phyloP scores from a whole-genome alignment of 1,284 basidiomycete species.

The Cutaneotrichosporon curvatum region DNA sequence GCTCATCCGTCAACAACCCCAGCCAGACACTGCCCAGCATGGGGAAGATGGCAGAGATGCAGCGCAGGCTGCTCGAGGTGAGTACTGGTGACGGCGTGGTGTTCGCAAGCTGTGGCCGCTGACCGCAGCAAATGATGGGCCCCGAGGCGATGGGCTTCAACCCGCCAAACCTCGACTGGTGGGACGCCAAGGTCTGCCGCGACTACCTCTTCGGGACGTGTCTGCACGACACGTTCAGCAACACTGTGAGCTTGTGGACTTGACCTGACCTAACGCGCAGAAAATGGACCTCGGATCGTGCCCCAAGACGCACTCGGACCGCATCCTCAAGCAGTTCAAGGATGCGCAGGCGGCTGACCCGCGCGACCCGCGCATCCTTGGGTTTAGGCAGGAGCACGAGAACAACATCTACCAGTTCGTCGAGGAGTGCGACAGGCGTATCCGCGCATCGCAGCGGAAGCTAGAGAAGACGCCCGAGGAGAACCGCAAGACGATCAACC shows the following conservation, averaged over 20 bases:
- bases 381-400: constrained; percentile 91
- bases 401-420: constrained; percentile 91
- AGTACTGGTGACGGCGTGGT: constrained; percentile 12
- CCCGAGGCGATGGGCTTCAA: constrained; percentile 94
- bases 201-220: constrained; percentile 98
- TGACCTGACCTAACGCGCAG: constrained; percentile 48
- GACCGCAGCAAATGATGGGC: constrained; percentile 92
- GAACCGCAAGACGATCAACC: constrained; percentile 94
- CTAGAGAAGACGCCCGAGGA: constrained; percentile 99
- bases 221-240: constrained; percentile 94
- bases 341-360: constrained; percentile 68
- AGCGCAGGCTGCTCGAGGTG: constrained; percentile 48
- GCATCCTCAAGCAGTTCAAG: constrained; percentile 84
- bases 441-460: constrained; percentile 84
- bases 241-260: constrained; percentile 64
- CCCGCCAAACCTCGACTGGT: constrained; percentile 87
- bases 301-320: constrained; percentile 91
- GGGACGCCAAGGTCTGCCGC: constrained; percentile 96
- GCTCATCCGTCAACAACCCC: not conserved
- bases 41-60: constrained; percentile 48
- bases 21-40: constrained; percentile 23
- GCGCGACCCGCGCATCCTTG: constrained; percentile 67
- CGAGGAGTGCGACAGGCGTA: constrained; percentile 95
- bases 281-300: constrained; percentile 99
- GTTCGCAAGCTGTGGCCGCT: too few species aligned